A percentile compares a stretch with the other conserved stretches of the same genome.
These are phyloP conservation scores for Tuber indicum DNA, from an alignment of 495 filamentous ascomycete species.

Conservation along the genomic window DNA sequence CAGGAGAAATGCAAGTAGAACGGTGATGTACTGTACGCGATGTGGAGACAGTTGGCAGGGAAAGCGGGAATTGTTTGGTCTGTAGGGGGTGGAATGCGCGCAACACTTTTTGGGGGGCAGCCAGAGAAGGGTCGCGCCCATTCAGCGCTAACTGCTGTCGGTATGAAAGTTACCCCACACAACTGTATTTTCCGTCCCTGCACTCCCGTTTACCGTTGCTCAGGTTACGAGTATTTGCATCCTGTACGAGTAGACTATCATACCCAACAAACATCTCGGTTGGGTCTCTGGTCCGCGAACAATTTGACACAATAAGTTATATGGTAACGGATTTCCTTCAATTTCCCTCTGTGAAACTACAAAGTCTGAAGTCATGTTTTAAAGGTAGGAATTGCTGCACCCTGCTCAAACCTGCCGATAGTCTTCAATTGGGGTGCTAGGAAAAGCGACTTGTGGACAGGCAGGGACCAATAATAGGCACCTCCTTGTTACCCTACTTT, in stretches of 20 bases:
- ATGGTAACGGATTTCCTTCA: neutral
- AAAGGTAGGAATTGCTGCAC: neutral
- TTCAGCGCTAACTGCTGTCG: neutral
- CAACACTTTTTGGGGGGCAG: neutral
- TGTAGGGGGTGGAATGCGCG: neutral
- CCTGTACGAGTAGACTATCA: neutral
- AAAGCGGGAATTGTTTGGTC: neutral
- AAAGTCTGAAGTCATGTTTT: neutral
- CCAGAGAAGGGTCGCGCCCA: neutral
- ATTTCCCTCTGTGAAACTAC: neutral
- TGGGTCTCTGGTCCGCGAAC: neutral
- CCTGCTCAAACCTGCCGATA: neutral
- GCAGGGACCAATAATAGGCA: neutral
- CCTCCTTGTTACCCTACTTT: neutral
- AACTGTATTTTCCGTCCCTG: neutral
- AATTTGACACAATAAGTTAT: neutral
- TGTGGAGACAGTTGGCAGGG: neutral
- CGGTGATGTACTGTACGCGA: neutral
- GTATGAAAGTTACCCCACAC: neutral
- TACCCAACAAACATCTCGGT: neutral
- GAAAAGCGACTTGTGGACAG: neutral
- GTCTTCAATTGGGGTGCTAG: neutral
- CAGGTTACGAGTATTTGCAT: neutral
- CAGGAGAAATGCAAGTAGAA: neutral
- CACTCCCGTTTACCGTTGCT: neutral